Percentiles rank a stretch among this genome's conserved stretches.
Conservation (phyloP, 805 yeast genomes). For the Lipomyces sp. region DNA sequence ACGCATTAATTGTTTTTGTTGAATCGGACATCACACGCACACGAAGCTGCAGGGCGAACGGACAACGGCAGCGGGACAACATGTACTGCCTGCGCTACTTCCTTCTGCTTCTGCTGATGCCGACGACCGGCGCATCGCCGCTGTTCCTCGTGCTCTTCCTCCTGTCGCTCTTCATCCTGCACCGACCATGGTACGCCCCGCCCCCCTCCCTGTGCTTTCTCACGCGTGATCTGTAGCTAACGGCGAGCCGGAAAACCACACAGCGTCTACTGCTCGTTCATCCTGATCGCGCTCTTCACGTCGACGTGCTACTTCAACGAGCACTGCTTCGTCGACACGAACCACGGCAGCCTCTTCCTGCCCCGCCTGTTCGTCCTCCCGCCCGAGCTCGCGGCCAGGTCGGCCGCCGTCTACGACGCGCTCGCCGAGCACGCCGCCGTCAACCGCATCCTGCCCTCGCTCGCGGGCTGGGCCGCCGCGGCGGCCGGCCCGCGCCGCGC, state of each 20-base stretch:
- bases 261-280: constrained; percentile 28
- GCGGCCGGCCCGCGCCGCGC: background rate
- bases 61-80: too few species aligned
- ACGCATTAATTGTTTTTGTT: too few species aligned
- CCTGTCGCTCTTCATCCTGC: constrained; percentile 19
- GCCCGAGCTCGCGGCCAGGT: constrained; percentile 18
- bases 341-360: constrained; percentile 23
- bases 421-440: constrained; percentile 20
- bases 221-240: too few species aligned
- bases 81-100: constrained; percentile 31
- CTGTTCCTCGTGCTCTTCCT: constrained; percentile 23
- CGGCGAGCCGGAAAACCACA: background rate
- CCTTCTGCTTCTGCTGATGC: constrained; percentile 25
- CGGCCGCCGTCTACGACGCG: constrained; percentile 17
- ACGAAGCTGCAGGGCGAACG: too few species aligned
- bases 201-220: background rate
- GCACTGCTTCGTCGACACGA: constrained; percentile 26
- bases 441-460: constrained; percentile 1
- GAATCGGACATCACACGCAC: too few species aligned
- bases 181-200: constrained; percentile 24
- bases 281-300: constrained; percentile 24
- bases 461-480: background rate
- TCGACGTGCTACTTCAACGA: constrained; percentile 23
- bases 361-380: constrained; percentile 24
- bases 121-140: constrained; percentile 30